Evolutionary conservation across 306 rosid species (phyloP), one percentile per base, ranked within the genome.

Genomic region (Ormosia emarginata): DNA sequence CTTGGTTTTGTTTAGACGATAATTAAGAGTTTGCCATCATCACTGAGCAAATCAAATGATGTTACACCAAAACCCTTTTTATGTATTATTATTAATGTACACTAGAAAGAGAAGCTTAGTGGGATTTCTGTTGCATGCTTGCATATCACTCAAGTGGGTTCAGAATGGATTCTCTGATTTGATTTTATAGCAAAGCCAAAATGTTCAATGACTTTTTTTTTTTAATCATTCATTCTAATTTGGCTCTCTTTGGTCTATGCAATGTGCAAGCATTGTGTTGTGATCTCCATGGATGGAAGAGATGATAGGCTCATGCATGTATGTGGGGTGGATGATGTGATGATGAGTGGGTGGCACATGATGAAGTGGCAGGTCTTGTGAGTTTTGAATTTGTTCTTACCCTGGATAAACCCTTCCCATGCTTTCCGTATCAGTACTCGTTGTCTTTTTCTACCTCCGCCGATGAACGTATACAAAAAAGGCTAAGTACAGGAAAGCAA

Each of bases 351-450:
- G 7, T 63, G 69, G 74, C 68, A 47, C 69, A 58, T 44, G 86
- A 82, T 88, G 90, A 88, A 75, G 74, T 77, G 78, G 86, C 39
- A 14, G 39, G 67, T 44, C 18, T 63, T 46, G 8, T 40, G 76
- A 81, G 44, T 68, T 78, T 53, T 76, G 70, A 82, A 37, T 73
- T 84, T 90, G 89, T 86, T 86, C 72, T 75, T 77, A 86, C 80
- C 87, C 66, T 9, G 5, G 44, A 39, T 18, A 70, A 71, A 55
- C 79, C 81, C 59, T 59, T 57, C 81, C 88, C 88, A 86, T 86
- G 81, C 87, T 83, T 78, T 83, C 81, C 41, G 87, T 65, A 78
- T 63, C 67, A 83, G 87, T 6, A 72, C 0, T 14, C 0, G 10
- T 75, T 82, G 91, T 86, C 81, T 63, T 90, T 78, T 80, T 83